phyloP scores from a whole-genome alignment of 2,329 filamentous ascomycete species.

The Calonectria hawksworthii region DNA sequence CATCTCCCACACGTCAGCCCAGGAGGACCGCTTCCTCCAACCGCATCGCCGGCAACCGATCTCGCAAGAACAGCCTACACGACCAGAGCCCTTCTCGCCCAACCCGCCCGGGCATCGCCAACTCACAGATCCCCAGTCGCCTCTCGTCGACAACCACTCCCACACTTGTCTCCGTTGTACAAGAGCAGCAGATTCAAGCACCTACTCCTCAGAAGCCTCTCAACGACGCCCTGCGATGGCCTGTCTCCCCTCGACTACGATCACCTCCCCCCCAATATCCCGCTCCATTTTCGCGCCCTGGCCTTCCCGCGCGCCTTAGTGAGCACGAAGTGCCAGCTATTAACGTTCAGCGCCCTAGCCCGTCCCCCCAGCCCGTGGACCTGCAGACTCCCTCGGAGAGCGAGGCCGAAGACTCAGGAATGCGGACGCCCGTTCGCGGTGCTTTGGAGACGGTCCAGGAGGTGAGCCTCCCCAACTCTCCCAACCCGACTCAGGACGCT shows the following conservation, averaged over 20 bases:
- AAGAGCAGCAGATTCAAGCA: constrained; percentile 73
- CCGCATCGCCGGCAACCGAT: constrained; percentile 60
- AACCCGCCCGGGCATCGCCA: constrained; percentile 65
- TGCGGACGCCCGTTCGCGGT: constrained; percentile 72
- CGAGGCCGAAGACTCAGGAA: constrained; percentile 68
- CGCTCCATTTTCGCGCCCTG: constrained; percentile 65
- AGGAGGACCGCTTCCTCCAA: constrained; percentile 53
- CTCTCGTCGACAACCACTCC: constrained; percentile 78
- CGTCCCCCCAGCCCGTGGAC: constrained; percentile 60
- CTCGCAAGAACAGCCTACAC: constrained; percentile 75
- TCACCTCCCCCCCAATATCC: constrained; percentile 83
- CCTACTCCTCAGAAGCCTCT: constrained; percentile 75
- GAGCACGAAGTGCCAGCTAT: constrained; percentile 67
- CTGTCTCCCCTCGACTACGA: constrained; percentile 81
- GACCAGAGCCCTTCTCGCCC: constrained; percentile 74
- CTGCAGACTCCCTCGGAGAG: constrained; percentile 60
- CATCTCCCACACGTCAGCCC: constrained; percentile 61
- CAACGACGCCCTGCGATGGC: constrained; percentile 77
- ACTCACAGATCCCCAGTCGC: constrained; percentile 74
- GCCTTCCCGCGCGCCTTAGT: constrained; percentile 59
- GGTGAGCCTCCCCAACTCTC: constrained; percentile 82
- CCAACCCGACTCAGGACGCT: constrained; percentile 62
- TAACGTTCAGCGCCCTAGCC: constrained; percentile 66
- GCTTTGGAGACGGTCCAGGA: constrained; percentile 93
- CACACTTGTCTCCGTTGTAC: constrained; percentile 70